A percentile compares a stretch with the other conserved stretches of the same genome.
phyloP scores from a whole-genome alignment of 208 protist genomes.

The Trypanosomatidae sp. region DNA sequence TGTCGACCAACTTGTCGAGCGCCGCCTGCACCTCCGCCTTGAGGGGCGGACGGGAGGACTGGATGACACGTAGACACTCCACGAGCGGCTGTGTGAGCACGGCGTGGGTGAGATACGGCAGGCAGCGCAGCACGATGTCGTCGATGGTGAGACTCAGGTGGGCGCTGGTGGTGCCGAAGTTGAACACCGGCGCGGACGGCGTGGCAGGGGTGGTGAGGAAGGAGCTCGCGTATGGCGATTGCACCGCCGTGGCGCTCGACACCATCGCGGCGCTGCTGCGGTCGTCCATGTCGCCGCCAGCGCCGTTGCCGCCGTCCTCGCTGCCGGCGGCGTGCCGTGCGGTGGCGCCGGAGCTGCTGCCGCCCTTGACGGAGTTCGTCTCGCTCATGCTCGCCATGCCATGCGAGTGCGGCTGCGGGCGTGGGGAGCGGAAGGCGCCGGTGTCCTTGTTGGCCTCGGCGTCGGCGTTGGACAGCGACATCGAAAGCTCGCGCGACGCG shows the following conservation, averaged over 20 bases:
- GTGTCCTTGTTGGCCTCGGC: no score
- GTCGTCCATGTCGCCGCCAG: background rate
- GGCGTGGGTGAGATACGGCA: conserved; percentile 64
- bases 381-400: no score
- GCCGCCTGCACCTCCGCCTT: conserved; percentile 49
- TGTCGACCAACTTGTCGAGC: conserved; percentile 77
- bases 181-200: conserved; percentile 19
- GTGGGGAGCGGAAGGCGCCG: no score
- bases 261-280: background rate
- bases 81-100: conserved; percentile 68
- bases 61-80: conserved; percentile 48
- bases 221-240: conserved; percentile 1
- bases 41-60: conserved; percentile 48
- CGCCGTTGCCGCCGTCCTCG: no score
- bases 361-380: no score
- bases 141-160: conserved; percentile 41
- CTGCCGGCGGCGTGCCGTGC: no score
- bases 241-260: background rate
- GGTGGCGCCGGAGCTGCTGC: no score
- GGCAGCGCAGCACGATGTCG: conserved; percentile 67
- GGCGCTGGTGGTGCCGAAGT: conserved; percentile 5
- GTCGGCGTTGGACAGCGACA: no score
- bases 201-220: conserved; percentile 3
- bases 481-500: no score
- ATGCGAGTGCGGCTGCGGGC: no score